Evolutionary conservation across 805 yeast genomes (phyloP), one percentile per base, ranked within the genome.

Genomic region (Candida berthetii): DNA sequence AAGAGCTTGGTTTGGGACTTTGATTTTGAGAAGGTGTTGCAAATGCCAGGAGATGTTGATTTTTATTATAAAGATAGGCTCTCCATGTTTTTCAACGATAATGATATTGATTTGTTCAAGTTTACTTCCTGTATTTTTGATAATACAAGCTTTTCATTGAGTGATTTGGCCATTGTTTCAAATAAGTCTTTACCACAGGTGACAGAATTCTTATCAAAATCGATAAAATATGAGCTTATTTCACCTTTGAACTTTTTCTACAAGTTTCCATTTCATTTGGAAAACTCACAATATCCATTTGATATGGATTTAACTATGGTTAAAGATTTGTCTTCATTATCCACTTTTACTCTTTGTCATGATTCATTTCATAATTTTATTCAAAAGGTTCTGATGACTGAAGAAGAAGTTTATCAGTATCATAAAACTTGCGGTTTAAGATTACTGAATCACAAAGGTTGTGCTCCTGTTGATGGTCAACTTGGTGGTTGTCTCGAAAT

Each of bases 221-320:
- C 69, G 15, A 48, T 65, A 11, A 61, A 64, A 22, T 37, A 55
- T 11, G 52, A 57, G 14, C 33, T 72, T 3, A 49, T 75, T 6
- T 45, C 48, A 2, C 74, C 78, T 1, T 52, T 63, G 13, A 64
- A 69, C 20, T 55, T 69, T 2, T 66, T 65, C 45, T 72, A 72
- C 50, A 75, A 74, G 47, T 54, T 72, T 18, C 79, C 80, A 8
- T 69, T 72, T 42, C 68, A 68, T 46, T 46, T 67, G 20, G 16
- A 27, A 2, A 14, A 20, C 7, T 52, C 64, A 3, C 53, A 58
- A 9, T 41, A 53, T 14, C 52, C 60, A 8, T 45, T 58, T 15
- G 49, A 45, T 4, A 45, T 57, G 8, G 50, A 52, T 7, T 61
- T 62, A 4, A 39, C 53, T 1, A 57, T 58, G 20, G 55, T 69